These are phyloP conservation scores for Amanita exitialis DNA, from an alignment of 768 basidiomycete genomes.

Conservation along the genomic window DNA sequence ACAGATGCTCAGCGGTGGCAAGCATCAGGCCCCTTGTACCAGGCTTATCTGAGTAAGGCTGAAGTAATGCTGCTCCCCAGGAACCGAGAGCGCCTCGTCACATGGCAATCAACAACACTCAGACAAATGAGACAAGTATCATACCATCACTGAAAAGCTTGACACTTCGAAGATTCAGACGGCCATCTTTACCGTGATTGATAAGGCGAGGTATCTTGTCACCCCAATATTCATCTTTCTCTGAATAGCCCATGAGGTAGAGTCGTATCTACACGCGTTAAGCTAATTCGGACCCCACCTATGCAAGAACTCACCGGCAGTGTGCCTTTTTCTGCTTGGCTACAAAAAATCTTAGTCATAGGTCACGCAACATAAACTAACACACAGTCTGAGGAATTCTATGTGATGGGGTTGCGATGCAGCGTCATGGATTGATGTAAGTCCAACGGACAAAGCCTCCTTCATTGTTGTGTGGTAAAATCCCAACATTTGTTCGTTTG, in stretches of 20 bases:
- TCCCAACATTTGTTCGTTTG: constrained; percentile 41
- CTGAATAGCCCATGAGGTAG: constrained; percentile 37
- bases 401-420: constrained; percentile 38
- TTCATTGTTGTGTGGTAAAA: constrained; percentile 56
- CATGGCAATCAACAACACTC: not conserved
- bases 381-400: constrained; percentile 56
- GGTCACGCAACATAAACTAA: not conserved
- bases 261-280: constrained; percentile 8
- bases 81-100: constrained; percentile 80
- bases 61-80: constrained; percentile 82
- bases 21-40: constrained; percentile 63
- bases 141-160: constrained; percentile 74
- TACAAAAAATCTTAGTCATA: constrained; percentile 17
- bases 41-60: constrained; percentile 78
- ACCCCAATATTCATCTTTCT: constrained; percentile 58
- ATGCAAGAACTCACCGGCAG: constrained; percentile 47
- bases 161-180: constrained; percentile 52
- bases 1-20: constrained; percentile 40
- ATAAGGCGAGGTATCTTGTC: constrained; percentile 45
- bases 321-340: constrained; percentile 56
- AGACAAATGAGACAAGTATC: not conserved
- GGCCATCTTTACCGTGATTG: constrained; percentile 44
- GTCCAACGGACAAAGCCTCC: constrained; percentile 67
- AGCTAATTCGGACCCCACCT: not conserved
- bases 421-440: constrained; percentile 88